Evolutionary conservation across 495 filamentous ascomycete genomes (phyloP), one percentile per base, ranked within the genome.

Genomic region (Schizothecium vesticola): DNA sequence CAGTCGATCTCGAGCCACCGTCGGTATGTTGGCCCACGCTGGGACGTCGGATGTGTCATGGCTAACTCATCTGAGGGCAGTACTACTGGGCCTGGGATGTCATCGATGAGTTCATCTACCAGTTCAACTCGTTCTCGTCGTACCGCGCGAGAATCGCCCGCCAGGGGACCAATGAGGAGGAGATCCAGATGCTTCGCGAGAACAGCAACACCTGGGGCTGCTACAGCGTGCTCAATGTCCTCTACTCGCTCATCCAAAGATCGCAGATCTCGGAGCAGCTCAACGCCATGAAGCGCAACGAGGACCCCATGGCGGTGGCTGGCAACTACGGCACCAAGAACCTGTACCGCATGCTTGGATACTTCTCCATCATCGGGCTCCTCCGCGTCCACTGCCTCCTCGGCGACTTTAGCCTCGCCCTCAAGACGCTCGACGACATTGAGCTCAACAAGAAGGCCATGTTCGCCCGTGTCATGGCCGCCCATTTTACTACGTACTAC

Each of bases 51-150:
- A 10, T 43, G 2, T 10, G 21, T 12, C 51, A 7, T 31, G 66
- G 65, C 77, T 76, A 64, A 75, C 66, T 75, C 59, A 16, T 57
- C 5, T 10, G 11, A 29, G 22, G 24, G 4, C 80, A 99, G 95
- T 94, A 97, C 81, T 97, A 93, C 83, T 99, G 95, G 95, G 96
- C 95, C 21, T 99, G 96, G 95, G 95, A 99, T 82, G 96, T 97
- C 68, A 98, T 99, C 80, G 95, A 99, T 76, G 95, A 99, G 77
- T 99, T 99, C 83, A 98, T 99, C 81, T 99, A 99, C 85, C 95
- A 99, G 80, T 99, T 99, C 85, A 97, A 99, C 84, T 96, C 92
- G 51, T 99, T 98, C 85, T 98, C 93, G 79, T 90, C 92, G 64
- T 97, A 97, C 86, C 90, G 95, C 72, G 92, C 95, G 72, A 89